A percentile compares a stretch with the other conserved stretches of the same genome.
Evolutionary conservation across 345 rosid species (phyloP).

Genomic region (Heritiera fomes): DNA sequence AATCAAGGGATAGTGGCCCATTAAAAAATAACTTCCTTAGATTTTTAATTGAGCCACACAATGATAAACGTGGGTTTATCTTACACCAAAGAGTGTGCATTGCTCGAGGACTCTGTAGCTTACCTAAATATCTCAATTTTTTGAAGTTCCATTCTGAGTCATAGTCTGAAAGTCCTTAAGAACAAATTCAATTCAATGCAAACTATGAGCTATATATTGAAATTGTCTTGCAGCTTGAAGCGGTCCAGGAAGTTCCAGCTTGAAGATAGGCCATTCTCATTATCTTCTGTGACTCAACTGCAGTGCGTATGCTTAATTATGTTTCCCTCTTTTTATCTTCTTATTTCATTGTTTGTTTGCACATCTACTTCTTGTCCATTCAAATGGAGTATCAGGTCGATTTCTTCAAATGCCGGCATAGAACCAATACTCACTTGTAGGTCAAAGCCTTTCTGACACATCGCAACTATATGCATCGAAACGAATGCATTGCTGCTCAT

Average conservation of each 20-base stretch:
- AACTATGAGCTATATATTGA: neutral
- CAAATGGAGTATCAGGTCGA: neutral
- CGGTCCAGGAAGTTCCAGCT: conserved; percentile 19
- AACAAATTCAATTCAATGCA: neutral
- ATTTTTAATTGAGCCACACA: too few species aligned
- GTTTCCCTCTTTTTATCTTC: neutral
- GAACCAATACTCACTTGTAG: neutral
- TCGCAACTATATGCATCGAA: neutral
- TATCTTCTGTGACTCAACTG: conserved; percentile 95
- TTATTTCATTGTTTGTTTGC: neutral
- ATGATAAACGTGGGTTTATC: too few species aligned
- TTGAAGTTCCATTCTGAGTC: neutral
- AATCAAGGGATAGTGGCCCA: too few species aligned
- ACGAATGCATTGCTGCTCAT: neutral
- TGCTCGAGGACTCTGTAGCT: neutral
- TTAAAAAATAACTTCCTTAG: too few species aligned
- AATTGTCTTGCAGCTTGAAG: conserved; percentile 11
- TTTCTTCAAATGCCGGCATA: neutral
- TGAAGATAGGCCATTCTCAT: conserved; percentile 91
- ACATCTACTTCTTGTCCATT: neutral
- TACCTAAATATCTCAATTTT: neutral
- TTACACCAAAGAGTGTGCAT: too few species aligned
- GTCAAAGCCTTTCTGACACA: neutral
- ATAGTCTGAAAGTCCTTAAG: neutral
- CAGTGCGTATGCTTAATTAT: conserved; percentile 53